Evolutionary conservation across 2,329 filamentous ascomycete genomes (phyloP).

Genomic region (Gliomastix tumulicola): DNA sequence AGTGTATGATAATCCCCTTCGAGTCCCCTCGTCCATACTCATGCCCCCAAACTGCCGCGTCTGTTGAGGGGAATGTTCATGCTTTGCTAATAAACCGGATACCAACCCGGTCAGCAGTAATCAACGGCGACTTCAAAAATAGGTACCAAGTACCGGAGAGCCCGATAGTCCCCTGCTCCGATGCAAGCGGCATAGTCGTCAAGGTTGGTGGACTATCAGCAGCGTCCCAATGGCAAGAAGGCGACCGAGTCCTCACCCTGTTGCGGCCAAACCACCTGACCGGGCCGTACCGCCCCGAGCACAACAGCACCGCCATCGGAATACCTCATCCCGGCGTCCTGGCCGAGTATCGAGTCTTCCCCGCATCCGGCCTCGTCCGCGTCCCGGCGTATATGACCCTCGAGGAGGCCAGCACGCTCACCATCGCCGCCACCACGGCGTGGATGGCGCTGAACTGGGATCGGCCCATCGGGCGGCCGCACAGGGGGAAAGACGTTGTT

Average conservation of each 20-base stretch:
- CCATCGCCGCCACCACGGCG: slow-evolving; percentile 8
- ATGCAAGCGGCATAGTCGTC: slow-evolving; percentile 3
- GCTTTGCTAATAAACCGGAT: too few relatives aligned
- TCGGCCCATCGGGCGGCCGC: slow-evolving; percentile 1
- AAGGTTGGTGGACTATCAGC: slow-evolving; percentile 1
- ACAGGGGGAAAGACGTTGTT: slow-evolving; percentile 20
- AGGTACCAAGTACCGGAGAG: background rate
- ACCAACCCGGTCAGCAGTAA: slow-evolving; percentile 2
- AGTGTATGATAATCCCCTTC: background rate
- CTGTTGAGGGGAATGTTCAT: too few relatives aligned
- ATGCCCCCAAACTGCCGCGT: too few relatives aligned
- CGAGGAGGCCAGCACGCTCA: slow-evolving; percentile 9
- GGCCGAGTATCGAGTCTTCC: slow-evolving; percentile 10
- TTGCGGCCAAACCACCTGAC: slow-evolving; percentile 7
- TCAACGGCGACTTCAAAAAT: slow-evolving; percentile 2
- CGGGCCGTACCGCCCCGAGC: slow-evolving; percentile 5
- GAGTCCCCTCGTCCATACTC: background rate
- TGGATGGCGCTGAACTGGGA: slow-evolving; percentile 9
- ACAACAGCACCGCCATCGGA: slow-evolving; percentile 4
- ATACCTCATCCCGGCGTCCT: slow-evolving; percentile 4
- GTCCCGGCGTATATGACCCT: slow-evolving; percentile 9
- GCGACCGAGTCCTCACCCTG: slow-evolving; percentile 8
- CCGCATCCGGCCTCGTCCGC: slow-evolving; percentile 7
- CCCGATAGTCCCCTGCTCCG: slow-evolving; percentile 3
- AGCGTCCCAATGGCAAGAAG: slow-evolving; percentile 5